Evolutionary conservation across 164 flowering plant species (phyloP).

Genomic region (Piper betle): DNA sequence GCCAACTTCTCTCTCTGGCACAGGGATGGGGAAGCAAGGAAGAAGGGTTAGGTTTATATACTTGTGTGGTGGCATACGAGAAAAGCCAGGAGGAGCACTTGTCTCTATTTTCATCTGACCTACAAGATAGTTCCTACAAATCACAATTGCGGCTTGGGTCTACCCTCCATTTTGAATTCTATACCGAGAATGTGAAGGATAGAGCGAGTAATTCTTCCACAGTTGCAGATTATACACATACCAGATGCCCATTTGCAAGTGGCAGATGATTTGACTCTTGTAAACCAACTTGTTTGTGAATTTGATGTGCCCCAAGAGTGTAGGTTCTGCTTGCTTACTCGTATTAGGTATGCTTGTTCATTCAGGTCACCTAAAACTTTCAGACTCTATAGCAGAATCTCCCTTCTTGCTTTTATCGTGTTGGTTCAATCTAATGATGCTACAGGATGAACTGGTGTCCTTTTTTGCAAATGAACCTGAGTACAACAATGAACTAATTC

Average conservation of each 20-base stretch:
- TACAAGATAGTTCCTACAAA: constrained; percentile 39
- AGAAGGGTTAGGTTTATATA: constrained; percentile 87
- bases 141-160: constrained; percentile 72
- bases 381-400: constrained; percentile 80
- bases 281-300: constrained; percentile 60
- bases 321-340: constrained; percentile 73
- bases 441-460: constrained; percentile 79
- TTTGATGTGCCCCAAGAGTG: constrained; percentile 65
- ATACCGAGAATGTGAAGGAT: constrained; percentile 29
- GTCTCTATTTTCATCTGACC: constrained; percentile 54
- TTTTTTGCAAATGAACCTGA: constrained; percentile 98
- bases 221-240: constrained; percentile 48
- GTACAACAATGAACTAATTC: constrained; percentile 83
- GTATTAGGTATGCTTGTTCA: constrained; percentile 92
- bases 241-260: constrained; percentile 64
- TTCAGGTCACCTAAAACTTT: constrained; percentile 61
- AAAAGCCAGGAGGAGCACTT: constrained; percentile 56
- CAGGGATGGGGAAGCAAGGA: constrained; percentile 99
- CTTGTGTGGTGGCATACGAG: constrained; percentile 76
- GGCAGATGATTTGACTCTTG: constrained; percentile 68
- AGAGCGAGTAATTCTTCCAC: constrained; percentile 22
- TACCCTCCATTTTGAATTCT: constrained; percentile 87
- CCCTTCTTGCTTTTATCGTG: constrained; percentile 88
- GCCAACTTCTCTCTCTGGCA: constrained; percentile 77
- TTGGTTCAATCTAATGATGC: constrained; percentile 95